Percentiles rank a stretch among this genome's conserved stretches.
phyloP scores from a whole-genome alignment of 352 stramenopile species.

The Globisporangium paroecandrum region DNA sequence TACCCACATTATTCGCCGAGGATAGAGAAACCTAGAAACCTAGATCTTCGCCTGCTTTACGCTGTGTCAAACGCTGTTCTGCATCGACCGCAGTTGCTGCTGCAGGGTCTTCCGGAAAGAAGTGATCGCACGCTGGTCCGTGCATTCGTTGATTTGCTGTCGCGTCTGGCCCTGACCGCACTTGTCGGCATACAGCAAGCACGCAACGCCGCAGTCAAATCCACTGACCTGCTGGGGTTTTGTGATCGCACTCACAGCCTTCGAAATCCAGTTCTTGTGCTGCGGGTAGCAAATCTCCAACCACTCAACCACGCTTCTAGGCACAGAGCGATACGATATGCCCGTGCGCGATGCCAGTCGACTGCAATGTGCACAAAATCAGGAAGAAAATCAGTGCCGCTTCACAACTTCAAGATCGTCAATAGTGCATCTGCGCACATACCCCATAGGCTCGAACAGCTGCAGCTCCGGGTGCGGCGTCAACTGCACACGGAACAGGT shows the following conservation, averaged over 20 bases:
- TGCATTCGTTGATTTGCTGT: constrained; percentile 59
- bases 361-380: constrained; percentile 15
- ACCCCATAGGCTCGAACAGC: constrained; percentile 89
- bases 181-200: constrained; percentile 86
- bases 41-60: neutral
- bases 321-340: constrained; percentile 73
- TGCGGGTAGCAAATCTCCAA: constrained; percentile 76
- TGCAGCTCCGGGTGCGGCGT: constrained; percentile 61
- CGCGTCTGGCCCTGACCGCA: constrained; percentile 54
- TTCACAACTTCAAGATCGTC: neutral
- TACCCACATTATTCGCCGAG: neutral
- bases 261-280: constrained; percentile 47
- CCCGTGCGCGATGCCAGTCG: constrained; percentile 52
- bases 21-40: neutral
- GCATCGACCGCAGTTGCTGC: constrained; percentile 25
- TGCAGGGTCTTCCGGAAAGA: constrained; percentile 56
- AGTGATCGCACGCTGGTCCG: constrained; percentile 73
- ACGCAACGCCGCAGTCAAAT: constrained; percentile 88
- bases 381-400: neutral
- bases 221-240: constrained; percentile 84
- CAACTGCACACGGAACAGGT: constrained; percentile 83
- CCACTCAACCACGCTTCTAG: constrained; percentile 79
- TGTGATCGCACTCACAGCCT: constrained; percentile 72
- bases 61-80: constrained; percentile 8
- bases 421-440: constrained; percentile 10